Base-by-base conservation (phyloP, 2,329 filamentous ascomycete genomes). In the Aspergillus viridinutans region DNA sequence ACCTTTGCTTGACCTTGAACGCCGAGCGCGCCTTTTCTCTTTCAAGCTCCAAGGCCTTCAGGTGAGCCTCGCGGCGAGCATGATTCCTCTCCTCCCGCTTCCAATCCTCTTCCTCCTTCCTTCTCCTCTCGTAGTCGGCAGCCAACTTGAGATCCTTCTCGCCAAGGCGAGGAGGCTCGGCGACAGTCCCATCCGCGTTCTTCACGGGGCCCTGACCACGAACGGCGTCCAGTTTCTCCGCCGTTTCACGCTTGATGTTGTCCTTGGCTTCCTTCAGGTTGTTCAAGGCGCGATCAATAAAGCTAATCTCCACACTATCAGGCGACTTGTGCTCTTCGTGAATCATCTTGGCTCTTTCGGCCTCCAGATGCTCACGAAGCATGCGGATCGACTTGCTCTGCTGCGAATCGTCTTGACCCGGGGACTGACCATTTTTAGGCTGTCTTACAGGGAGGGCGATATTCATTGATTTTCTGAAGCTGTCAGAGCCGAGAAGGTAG, bases 401-500 rank as follows among this genome's bases (percentile, higher is more conserved):
- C 26, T 57, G 47, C 21, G 58, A 47, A 20, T n/a, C 53, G 10
- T 50, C 43, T 14, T 25, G 20, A 14, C 43, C 43, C 20, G 43
- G 50, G 53, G 35, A 45, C 42, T 40, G 29, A 21, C 25, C 32
- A 14, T 26, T 38, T 14, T 14, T 23, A 25, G 40, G 29, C 23
- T 51, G 56, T 28, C 53, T 47, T 23, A 26, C 20, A 42, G 66
- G 53, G 10, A 66, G 60, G 4, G 67, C 58, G 52, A 77, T 63
- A 7, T 65, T 62, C 50, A 67, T 56, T 14, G 58, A 52, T 14
- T 57, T 56, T 40, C 75, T 72, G 65, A 76, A 72, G 8, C 10
- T 50, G 5, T 58, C 50, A 35, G 62, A 71, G 60, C 76, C 74
- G 58, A 84, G 72, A 3, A 81, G 53, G 49, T 69, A 71, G 4